phyloP scores from a whole-genome alignment of 352 stramenopile species.

The Phytopythium boreale region DNA sequence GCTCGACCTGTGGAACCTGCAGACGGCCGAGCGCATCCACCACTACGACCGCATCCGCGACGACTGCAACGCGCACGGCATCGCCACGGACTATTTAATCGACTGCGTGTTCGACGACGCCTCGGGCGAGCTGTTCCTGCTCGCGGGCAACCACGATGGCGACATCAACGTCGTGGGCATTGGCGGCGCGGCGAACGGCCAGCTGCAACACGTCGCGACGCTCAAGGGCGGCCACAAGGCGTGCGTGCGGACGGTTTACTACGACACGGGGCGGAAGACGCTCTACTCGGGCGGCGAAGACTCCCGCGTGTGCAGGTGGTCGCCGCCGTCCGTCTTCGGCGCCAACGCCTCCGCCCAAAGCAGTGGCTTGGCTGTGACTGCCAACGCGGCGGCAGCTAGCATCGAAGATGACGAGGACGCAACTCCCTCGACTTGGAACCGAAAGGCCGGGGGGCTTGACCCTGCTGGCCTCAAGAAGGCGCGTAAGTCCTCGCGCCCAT shows the following conservation, averaged over 20 bases:
- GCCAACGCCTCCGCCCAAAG: not conserved
- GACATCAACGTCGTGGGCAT: conserved; percentile 74
- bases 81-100: conserved; percentile 84
- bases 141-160: conserved; percentile 75
- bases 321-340: conserved; percentile 6
- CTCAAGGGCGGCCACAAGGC: conserved; percentile 78
- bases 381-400: not conserved
- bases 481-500: conserved; percentile 68
- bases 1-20: conserved; percentile 88
- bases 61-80: conserved; percentile 62
- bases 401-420: conserved; percentile 8
- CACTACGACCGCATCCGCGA: conserved; percentile 75
- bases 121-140: conserved; percentile 68
- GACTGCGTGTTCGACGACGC: conserved; percentile 82
- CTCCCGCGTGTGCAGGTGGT: conserved; percentile 82
- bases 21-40: conserved; percentile 76
- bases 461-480: conserved; percentile 61
- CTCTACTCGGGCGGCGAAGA: conserved; percentile 88
- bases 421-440: conserved; percentile 1
- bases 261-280: conserved; percentile 38
- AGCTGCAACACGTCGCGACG: conserved; percentile 47
- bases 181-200: conserved; percentile 35
- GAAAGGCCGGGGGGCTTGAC: conserved; percentile 31
- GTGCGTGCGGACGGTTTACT: conserved; percentile 80
- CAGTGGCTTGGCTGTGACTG: not conserved